Base-by-base conservation (phyloP, 257 asterid genomes). In the Fraxinus quadrangulata region DNA sequence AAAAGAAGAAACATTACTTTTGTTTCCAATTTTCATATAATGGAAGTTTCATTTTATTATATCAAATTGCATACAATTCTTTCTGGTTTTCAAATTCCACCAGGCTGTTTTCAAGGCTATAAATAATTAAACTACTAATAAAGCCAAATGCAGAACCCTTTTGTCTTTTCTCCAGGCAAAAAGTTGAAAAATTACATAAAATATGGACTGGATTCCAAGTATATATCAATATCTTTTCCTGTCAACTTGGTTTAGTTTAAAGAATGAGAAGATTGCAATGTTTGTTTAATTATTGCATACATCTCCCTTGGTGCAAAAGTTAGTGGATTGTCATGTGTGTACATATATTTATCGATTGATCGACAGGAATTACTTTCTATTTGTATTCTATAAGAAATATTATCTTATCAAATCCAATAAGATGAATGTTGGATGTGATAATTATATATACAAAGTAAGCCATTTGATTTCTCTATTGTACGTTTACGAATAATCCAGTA, bases 251-350 rank as follows among this genome's bases (percentile, higher is more conserved):
- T 19, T 67, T 40, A 2, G 26, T 74, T 0, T 66, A 33, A 67
- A 68, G 56, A 28, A 45, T 26, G 85, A 81, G 71, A 83, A 78
- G 85, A 73, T 82, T 73, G 42, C 77, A 73, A 73, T 33, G 14
- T 13, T 3, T 68, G 37, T 59, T 63, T 51, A 0, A 30, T 30
- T 49, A 76, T 70, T 37, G 81, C 74, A 75, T 85, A 63, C 89
- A 86, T 82, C 39, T 79, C 88, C 92, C 89, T 76, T 86, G 74
- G 84, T 83, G 65, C 77, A 84, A 68, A 79, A 82, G 67, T 63
- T 75, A 59, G 30, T 59, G 12, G 67, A 9, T 59, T 59, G 30
- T 19, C 24, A 54, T 19, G 9, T 5, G 23, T 51, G 61, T 51
- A 28, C 2, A 19, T n/a, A 17, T 5, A 54, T 37, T 37, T 7